phyloP scores from a whole-genome alignment of 208 protist genomes.

The Plasmodiophora brassicae region DNA sequence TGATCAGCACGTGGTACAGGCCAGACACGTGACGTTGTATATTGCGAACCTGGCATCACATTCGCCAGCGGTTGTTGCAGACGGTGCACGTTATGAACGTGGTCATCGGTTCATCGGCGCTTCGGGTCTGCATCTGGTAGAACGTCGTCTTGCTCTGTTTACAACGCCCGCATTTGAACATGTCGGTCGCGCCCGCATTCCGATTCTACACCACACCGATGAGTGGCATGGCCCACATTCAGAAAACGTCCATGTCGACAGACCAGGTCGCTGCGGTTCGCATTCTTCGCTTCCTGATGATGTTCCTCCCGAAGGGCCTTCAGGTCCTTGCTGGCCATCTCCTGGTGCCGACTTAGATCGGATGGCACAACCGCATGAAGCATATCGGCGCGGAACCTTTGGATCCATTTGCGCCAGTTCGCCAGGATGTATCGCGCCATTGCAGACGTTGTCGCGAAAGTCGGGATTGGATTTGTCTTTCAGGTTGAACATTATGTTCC shows the following conservation, averaged over 20 bases:
- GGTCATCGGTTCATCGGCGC: constrained; percentile 67
- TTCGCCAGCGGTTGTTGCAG: constrained; percentile 57
- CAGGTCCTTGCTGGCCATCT: constrained; percentile 3
- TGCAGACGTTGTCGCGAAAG: neutral
- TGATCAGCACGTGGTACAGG: too few species aligned
- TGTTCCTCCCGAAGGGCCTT: neutral
- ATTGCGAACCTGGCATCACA: constrained; percentile 18
- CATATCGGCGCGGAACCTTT: neutral
- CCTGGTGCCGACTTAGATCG: neutral
- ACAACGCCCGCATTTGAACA: constrained; percentile 65
- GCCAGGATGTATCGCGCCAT: neutral
- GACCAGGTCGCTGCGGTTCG: neutral
- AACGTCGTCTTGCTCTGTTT: constrained; percentile 57
- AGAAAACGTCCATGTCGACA: neutral
- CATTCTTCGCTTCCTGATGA: constrained; percentile 1
- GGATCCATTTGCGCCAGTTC: neutral
- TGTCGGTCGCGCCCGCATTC: constrained; percentile 10
- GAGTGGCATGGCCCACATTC: neutral
- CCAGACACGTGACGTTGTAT: too few species aligned
- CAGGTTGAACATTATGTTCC: constrained; percentile 6
- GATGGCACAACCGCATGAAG: neutral
- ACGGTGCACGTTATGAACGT: constrained; percentile 60
- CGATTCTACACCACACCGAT: constrained; percentile 10
- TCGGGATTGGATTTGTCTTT: constrained; percentile 17
- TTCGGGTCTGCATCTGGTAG: constrained; percentile 62